Evolutionary conservation across 495 filamentous ascomycete genomes (phyloP).

Genomic region (Neurospora sp.): DNA sequence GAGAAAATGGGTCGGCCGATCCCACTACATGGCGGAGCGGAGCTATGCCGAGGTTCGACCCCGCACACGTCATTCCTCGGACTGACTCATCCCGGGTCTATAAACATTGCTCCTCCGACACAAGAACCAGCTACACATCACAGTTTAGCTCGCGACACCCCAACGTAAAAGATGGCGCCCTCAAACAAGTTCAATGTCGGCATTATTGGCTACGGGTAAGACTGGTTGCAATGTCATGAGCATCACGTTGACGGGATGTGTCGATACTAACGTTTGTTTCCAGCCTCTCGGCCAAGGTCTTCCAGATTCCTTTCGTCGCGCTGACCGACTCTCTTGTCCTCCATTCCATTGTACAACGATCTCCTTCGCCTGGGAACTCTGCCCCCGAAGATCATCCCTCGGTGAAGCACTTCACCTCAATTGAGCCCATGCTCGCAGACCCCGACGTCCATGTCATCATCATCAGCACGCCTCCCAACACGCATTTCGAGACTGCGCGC

Average conservation of each 20-base stretch:
- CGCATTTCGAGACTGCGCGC: constrained; percentile 58
- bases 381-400: constrained; percentile 59
- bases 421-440: constrained; percentile 57
- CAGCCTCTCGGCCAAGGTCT: constrained; percentile 74
- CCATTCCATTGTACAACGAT: constrained; percentile 70
- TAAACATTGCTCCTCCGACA: not conserved
- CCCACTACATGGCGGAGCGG: not conserved
- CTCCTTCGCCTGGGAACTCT: constrained; percentile 37
- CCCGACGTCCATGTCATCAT: constrained; percentile 58
- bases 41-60: not conserved
- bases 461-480: constrained; percentile 65
- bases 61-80: not conserved
- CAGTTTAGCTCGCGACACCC: not conserved
- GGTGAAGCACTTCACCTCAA: constrained; percentile 51
- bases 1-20: no score
- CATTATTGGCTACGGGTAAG: constrained; percentile 46
- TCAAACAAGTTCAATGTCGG: constrained; percentile 39
- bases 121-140: not conserved
- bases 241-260: not conserved
- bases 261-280: constrained; percentile 6
- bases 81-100: not conserved
- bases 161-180: constrained; percentile 5
- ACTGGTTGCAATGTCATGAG: not conserved
- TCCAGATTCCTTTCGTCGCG: constrained; percentile 81
- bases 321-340: constrained; percentile 55